Conservation (phyloP, 768 basidiomycete species). For the Steccherinum ochraceum region DNA sequence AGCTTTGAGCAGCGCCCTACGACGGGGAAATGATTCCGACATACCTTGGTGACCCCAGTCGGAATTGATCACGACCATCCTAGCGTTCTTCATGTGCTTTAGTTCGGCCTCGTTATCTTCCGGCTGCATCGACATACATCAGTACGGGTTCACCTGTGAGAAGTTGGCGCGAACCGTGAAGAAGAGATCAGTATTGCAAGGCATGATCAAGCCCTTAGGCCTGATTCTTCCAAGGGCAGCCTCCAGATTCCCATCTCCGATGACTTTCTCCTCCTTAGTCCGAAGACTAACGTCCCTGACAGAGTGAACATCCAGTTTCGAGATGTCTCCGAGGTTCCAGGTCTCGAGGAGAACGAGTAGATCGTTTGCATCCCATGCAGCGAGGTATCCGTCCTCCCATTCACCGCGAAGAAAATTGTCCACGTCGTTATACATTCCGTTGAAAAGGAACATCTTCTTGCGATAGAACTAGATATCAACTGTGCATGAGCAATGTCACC, state of each 20-base stretch:
- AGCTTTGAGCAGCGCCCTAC: no score
- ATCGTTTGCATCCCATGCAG: conserved; percentile 48
- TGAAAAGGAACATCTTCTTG: conserved; percentile 36
- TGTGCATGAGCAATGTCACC: no score
- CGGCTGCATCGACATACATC: conserved; percentile 31
- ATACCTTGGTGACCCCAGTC: conserved; percentile 54
- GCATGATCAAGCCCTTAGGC: conserved; percentile 51
- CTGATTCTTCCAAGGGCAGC: conserved; percentile 37
- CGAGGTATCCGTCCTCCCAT: conserved; percentile 42
- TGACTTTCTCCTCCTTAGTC: conserved; percentile 26
- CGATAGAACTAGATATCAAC: conserved; percentile 42
- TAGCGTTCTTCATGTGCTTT: conserved; percentile 29
- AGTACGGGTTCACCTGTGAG: not conserved
- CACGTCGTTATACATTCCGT: conserved; percentile 41
- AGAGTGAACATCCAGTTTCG: conserved; percentile 13
- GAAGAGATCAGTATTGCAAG: conserved; percentile 52
- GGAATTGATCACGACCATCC: conserved; percentile 46
- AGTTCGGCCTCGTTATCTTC: conserved; percentile 50
- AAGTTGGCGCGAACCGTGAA: conserved; percentile 34
- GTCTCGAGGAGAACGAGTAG: conserved; percentile 41
- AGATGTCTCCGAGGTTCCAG: conserved; percentile 47
- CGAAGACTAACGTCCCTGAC: conserved; percentile 1
- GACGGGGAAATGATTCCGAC: conserved; percentile 5
- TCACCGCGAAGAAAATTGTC: conserved; percentile 42
- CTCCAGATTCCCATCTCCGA: conserved; percentile 29